phyloP scores from a whole-genome alignment of 2,329 filamentous ascomycete species.

The Lasiodiplodia citricola region DNA sequence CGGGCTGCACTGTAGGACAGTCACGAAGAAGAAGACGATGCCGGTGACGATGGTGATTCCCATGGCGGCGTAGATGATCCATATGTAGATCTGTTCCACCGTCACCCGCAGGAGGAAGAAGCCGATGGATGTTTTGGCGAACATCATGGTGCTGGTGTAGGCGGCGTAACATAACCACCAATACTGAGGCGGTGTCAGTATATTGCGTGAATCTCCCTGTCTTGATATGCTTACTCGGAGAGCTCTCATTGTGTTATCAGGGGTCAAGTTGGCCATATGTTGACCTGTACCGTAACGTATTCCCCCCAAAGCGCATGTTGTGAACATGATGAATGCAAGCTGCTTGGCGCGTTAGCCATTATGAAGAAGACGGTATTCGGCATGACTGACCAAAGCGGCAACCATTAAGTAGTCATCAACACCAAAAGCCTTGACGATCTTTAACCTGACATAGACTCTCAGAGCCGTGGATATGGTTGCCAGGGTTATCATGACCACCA shows the following conservation, averaged over 20 bases:
- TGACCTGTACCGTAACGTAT: slow-evolving; percentile 20
- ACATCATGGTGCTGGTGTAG: slow-evolving; percentile 24
- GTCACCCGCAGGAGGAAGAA: slow-evolving; percentile 16
- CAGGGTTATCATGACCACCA: background rate
- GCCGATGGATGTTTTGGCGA: slow-evolving; percentile 5
- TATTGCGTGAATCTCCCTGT: no score
- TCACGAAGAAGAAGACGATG: slow-evolving; percentile 52
- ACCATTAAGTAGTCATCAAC: slow-evolving; percentile 44
- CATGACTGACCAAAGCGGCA: slow-evolving; percentile 37
- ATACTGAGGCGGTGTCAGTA: background rate
- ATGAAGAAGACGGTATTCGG: background rate
- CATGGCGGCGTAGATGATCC: slow-evolving; percentile 47
- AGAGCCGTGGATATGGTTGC: slow-evolving; percentile 37
- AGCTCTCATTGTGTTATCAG: slow-evolving; percentile 33
- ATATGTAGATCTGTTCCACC: slow-evolving; percentile 22
- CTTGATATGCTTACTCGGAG: slow-evolving; percentile 28
- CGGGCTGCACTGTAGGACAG: slow-evolving; percentile 58
- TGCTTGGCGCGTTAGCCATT: slow-evolving; percentile 5
- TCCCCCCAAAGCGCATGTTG: slow-evolving; percentile 30
- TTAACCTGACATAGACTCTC: slow-evolving; percentile 38
- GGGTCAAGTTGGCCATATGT: slow-evolving; percentile 33
- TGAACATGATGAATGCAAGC: slow-evolving; percentile 34
- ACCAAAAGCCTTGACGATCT: slow-evolving; percentile 43
- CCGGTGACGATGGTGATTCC: slow-evolving; percentile 43
- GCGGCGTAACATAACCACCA: slow-evolving; percentile 26